Evolutionary conservation across 345 rosid genomes (phyloP), one percentile per base, ranked within the genome.

Genomic region (Gynandropsis gynandra): DNA sequence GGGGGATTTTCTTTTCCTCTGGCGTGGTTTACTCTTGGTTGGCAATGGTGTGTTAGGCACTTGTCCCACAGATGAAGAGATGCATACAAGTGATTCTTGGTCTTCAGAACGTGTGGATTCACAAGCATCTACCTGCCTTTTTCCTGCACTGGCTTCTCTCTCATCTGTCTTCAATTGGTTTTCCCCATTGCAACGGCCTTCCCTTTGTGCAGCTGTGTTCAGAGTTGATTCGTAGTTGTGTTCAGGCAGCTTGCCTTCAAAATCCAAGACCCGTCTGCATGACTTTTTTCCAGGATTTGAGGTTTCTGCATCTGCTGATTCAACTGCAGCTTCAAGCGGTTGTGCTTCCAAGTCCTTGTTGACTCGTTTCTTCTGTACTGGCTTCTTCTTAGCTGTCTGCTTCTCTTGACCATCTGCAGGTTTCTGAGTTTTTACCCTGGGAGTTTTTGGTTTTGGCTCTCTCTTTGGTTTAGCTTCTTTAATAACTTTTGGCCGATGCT

Each of bases 401-500:
- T 18, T 73, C 38, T 65, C 77, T 45, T 69, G 59, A 50, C 73
- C 60, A 16, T 42, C 56, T 16, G 42, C 61, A 41, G 42, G 48
- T 40, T 65, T 71, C 52, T 75, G 42, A 13, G 73, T 67, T 18
- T 50, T 35, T 13, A 78, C 64, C 65, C 65, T 72, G 0, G 76
- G 75, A 27, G 74, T 42, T 35, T 18, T 46, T 0, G 46, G 62
- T 50, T 64, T 64, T 2, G 45, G 17, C 12, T 24, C 68, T 47
- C 24, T 60, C 53, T 69, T 72, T 0, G 75, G 79, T 63, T 79
- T 82, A 39, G 51, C 74, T 68, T 87, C 96, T 31, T 14, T 74
- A 13, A 68, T 55, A 48, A 92, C 93, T 65, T 81, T 92, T 0
- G 98, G 95, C 65, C 96, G 74, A 63, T 84, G 95, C 65, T 87